These are phyloP conservation scores for Allomyces macrogynus DNA, from an alignment of 192 early-diverging fungal species.

Conservation along the genomic window DNA sequence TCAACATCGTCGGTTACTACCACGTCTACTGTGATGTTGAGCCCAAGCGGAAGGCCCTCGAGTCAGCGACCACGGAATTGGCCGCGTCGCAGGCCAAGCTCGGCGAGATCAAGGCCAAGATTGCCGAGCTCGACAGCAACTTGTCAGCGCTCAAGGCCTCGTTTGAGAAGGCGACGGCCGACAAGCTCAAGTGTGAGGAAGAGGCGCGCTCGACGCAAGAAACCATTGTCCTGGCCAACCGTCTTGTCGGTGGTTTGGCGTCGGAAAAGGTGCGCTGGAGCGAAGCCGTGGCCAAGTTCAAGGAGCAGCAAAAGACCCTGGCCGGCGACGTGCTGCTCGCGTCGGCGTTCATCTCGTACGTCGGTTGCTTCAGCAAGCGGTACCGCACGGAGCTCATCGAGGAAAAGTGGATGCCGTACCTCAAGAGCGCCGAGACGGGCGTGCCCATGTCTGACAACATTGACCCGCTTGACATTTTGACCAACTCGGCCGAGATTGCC, in stretches of 20 bases:
- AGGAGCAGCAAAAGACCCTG: conserved; percentile 88
- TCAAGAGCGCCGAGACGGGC: conserved; percentile 39
- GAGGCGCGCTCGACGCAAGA: conserved; percentile 83
- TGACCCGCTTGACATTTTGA: conserved; percentile 73
- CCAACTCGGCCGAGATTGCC: conserved; percentile 72
- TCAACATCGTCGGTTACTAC: conserved; percentile 84
- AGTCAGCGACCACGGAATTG: conserved; percentile 54
- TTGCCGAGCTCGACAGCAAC: conserved; percentile 62
- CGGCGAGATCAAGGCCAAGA: conserved; percentile 51
- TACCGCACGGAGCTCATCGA: conserved; percentile 65
- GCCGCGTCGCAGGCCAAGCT: conserved; percentile 51
- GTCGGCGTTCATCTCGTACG: conserved; percentile 85
- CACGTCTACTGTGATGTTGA: conserved; percentile 86
- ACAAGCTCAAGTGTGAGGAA: conserved; percentile 66
- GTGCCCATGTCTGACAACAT: conserved; percentile 58
- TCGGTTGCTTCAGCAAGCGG: conserved; percentile 92
- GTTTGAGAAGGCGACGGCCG: conserved; percentile 80
- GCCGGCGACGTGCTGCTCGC: conserved; percentile 89
- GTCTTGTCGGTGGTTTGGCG: conserved; percentile 65
- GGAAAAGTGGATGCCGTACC: conserved; percentile 56
- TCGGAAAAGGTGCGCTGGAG: conserved; percentile 94
- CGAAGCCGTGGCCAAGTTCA: conserved; percentile 72
- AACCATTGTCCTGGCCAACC: conserved; percentile 78
- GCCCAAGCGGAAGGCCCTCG: conserved; percentile 80
- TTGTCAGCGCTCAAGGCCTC: conserved; percentile 85